These are phyloP conservation scores for Chalciporus sp. DNA, from an alignment of 1,284 basidiomycete species.

Conservation along the genomic window DNA sequence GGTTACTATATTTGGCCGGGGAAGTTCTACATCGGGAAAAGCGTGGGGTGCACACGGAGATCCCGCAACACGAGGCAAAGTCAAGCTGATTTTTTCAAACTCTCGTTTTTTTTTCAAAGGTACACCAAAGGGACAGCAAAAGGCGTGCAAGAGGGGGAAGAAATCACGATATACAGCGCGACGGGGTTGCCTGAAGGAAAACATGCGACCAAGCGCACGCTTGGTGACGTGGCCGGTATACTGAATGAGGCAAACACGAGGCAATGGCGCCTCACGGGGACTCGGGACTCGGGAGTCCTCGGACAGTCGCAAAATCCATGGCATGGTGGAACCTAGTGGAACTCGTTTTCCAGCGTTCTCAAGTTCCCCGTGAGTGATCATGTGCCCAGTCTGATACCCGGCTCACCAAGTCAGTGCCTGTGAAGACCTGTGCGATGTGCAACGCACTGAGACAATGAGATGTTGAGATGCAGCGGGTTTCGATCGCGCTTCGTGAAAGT, in stretches of 20 bases:
- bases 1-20: neutral
- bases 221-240: neutral
- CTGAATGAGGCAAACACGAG: slow-evolving; percentile 21
- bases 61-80: neutral
- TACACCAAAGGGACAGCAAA: too few relatives aligned
- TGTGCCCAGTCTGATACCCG: too few relatives aligned
- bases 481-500: slow-evolving; percentile 1
- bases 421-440: too few relatives aligned
- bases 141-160: too few relatives aligned
- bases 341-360: neutral
- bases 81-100: neutral
- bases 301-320: slow-evolving; percentile 3
- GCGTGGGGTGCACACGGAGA: neutral
- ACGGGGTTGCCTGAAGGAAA: neutral
- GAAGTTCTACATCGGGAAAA: neutral
- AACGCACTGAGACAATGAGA: too few relatives aligned
- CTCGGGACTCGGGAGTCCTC: slow-evolving; percentile 21
- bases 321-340: neutral
- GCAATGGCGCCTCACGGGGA: slow-evolving; percentile 15
- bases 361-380: neutral
- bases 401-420: neutral
- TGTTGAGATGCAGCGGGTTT: neutral
- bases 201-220: neutral
- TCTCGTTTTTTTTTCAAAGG: too few relatives aligned
- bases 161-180: neutral